These are phyloP conservation scores for Euphorbia pulcherrima DNA, from an alignment of 345 rosid genomes.

Conservation along the genomic window DNA sequence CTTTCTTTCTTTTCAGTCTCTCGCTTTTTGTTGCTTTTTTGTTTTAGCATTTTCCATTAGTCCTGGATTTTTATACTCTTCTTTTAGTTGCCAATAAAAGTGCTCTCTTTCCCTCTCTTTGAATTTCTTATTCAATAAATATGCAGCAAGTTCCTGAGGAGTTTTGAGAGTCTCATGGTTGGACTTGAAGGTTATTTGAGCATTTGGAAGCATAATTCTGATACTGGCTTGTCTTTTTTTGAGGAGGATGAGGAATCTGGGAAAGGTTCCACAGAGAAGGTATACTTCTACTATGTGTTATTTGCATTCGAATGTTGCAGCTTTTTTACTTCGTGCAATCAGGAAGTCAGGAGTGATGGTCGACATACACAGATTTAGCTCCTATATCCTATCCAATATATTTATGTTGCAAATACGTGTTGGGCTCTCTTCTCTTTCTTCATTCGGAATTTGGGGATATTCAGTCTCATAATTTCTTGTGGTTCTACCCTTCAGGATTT, in stretches of 20 bases:
- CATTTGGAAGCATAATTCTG: constrained; percentile 68
- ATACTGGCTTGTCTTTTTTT: constrained; percentile 62
- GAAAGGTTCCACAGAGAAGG: constrained; percentile 54
- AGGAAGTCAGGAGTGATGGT: not conserved
- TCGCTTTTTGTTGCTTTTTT: not conserved
- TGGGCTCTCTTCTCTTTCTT: not conserved
- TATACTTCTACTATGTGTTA: constrained; percentile 16
- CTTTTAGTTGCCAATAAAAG: not conserved
- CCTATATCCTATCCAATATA: not conserved
- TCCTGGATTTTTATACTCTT: not conserved
- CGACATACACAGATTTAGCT: not conserved
- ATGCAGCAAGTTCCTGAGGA: constrained; percentile 96
- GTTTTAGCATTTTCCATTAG: not conserved
- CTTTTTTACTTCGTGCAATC: not conserved
- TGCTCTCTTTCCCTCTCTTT: not conserved
- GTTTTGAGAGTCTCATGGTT: constrained; percentile 83
- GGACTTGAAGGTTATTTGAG: constrained; percentile 93
- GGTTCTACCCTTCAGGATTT: constrained; percentile 58
- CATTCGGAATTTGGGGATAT: constrained; percentile 6
- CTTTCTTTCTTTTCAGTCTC: not conserved
- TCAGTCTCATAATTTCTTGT: constrained; percentile 3
- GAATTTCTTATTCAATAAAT: constrained; percentile 6
- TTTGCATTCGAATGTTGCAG: not conserved
- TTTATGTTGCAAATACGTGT: not conserved
- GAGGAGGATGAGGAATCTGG: constrained; percentile 54